These are phyloP conservation scores for Talaromyces sp. DNA, from an alignment of 2,329 filamentous ascomycete species.

Conservation along the genomic window DNA sequence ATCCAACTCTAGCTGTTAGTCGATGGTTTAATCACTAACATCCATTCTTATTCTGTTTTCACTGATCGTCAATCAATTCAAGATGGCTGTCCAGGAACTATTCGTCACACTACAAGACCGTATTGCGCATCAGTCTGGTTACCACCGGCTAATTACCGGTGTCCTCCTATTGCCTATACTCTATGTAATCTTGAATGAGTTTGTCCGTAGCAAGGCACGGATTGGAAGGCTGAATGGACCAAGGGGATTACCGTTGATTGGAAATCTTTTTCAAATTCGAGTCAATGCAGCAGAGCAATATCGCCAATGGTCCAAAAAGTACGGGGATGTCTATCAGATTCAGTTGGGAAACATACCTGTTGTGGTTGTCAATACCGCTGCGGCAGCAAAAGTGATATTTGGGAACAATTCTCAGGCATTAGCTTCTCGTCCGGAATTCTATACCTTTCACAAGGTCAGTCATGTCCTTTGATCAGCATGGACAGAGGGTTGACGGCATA, in stretches of 20 bases:
- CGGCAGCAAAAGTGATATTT: conserved; percentile 51
- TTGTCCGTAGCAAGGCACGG: background rate
- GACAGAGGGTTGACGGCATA: background rate
- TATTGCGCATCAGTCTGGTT: background rate
- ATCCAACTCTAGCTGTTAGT: background rate
- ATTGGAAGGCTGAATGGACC: background rate
- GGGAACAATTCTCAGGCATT: conserved; percentile 52
- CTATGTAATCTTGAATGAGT: background rate
- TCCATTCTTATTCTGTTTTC: background rate
- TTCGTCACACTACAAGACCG: background rate
- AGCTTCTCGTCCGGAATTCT: conserved; percentile 56
- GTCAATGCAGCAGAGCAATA: conserved; percentile 57
- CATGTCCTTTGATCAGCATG: background rate
- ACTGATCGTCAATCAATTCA: background rate
- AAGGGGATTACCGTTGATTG: conserved; percentile 48
- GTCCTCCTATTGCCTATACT: background rate
- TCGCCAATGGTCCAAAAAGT: conserved; percentile 51
- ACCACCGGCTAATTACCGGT: background rate
- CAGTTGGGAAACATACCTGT: conserved; percentile 57
- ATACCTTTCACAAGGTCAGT: conserved; percentile 56
- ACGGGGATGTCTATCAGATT: conserved; percentile 56
- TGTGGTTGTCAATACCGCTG: conserved; percentile 55
- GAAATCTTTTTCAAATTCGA: conserved; percentile 55
- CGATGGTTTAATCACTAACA: background rate
- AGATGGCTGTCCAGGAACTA: background rate